phyloP scores from a whole-genome alignment of 495 filamentous ascomycete genomes.

The Pyronema domesticum region DNA sequence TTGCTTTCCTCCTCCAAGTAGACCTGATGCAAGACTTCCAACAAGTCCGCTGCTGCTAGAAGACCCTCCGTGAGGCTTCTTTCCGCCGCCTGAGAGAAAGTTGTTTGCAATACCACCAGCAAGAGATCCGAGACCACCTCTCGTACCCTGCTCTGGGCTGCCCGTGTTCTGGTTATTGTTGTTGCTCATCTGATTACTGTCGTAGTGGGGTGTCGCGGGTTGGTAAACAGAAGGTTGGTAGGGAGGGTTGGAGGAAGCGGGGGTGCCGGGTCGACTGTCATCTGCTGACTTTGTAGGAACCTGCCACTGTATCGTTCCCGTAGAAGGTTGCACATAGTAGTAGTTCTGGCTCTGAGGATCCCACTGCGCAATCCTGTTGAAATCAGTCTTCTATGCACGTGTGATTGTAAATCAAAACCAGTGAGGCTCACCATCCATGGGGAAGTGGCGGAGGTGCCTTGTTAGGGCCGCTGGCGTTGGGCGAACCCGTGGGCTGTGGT shows the following conservation, averaged over 20 bases:
- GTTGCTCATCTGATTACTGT: background rate
- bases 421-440: slow-evolving; percentile 41
- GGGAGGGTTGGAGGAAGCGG: slow-evolving; percentile 14
- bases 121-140: slow-evolving; percentile 12
- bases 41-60: slow-evolving; percentile 18
- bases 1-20: slow-evolving; percentile 17
- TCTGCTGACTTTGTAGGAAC: slow-evolving; percentile 39
- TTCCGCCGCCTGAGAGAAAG: slow-evolving; percentile 17
- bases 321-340: slow-evolving; percentile 64
- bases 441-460: slow-evolving; percentile 51
- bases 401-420: background rate
- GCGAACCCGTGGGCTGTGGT: slow-evolving; percentile 29
- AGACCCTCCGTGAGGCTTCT: slow-evolving; percentile 1
- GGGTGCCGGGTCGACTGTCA: slow-evolving; percentile 2
- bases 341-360: slow-evolving; percentile 54
- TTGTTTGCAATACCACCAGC: slow-evolving; percentile 18
- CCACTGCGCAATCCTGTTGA: slow-evolving; percentile 56
- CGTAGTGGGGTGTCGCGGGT: background rate
- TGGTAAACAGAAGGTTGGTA: slow-evolving; percentile 3
- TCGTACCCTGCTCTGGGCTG: background rate
- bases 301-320: slow-evolving; percentile 62
- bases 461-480: slow-evolving; percentile 50
- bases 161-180: background rate
- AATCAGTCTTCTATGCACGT: background rate
- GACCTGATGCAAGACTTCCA: slow-evolving; percentile 11